These are phyloP conservation scores for Vitis rupestris DNA, from an alignment of 164 flowering plant species.

Conservation along the genomic window DNA sequence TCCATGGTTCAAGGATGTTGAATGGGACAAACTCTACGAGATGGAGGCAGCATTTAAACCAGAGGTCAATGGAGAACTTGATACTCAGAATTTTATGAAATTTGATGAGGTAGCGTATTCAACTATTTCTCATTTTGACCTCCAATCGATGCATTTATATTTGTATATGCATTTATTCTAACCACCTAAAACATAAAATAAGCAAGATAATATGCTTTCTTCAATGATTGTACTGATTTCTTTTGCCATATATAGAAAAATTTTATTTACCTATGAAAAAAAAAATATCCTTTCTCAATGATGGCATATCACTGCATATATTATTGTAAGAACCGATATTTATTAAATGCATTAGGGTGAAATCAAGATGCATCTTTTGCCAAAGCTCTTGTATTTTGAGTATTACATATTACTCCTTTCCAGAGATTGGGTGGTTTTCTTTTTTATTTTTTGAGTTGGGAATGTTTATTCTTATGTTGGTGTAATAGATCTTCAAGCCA, in stretches of 20 bases:
- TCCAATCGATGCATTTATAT: neutral
- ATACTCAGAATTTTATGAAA: constrained; percentile 92
- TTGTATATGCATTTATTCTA: neutral
- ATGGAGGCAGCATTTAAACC: constrained; percentile 95
- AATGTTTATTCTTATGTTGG: neutral
- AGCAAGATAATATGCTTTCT: too few relatives aligned
- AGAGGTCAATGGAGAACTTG: constrained; percentile 85
- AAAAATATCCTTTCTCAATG: too few relatives aligned
- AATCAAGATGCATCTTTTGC: neutral
- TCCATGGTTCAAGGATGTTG: constrained; percentile 89
- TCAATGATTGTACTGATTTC: too few relatives aligned
- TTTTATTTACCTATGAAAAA: too few relatives aligned
- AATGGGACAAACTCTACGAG: constrained; percentile 88
- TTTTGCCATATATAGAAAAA: too few relatives aligned
- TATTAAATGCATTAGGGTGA: too few relatives aligned
- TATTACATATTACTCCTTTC: too few relatives aligned
- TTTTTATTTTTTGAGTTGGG: neutral
- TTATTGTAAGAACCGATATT: too few relatives aligned
- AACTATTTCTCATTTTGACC: neutral
- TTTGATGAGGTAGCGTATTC: constrained; percentile 73
- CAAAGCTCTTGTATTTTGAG: too few relatives aligned
- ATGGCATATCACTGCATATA: too few relatives aligned
- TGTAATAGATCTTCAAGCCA: neutral
- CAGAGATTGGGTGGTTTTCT: neutral
- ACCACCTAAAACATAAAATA: too few relatives aligned